Conservation (phyloP, 768 basidiomycete species). For the Pleurotus pulmonarius region DNA sequence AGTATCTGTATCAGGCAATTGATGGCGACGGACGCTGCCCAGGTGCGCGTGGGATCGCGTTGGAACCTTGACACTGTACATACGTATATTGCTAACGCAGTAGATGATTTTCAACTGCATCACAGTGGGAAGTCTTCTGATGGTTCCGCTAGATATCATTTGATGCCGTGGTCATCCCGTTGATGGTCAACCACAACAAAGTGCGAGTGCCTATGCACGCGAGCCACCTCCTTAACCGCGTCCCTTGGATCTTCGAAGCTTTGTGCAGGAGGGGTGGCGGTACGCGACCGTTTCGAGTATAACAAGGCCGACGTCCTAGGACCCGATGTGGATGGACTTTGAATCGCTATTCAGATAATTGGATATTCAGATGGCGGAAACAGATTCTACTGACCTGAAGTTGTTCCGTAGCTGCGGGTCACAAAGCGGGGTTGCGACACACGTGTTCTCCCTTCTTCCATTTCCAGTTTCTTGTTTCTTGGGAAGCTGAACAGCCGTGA, state of each 20-base stretch:
- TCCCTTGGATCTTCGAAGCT: not conserved
- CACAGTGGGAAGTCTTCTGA: not conserved
- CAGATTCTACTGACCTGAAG: no score
- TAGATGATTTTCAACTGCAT: no score
- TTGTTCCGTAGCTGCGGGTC: not conserved
- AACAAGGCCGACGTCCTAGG: not conserved
- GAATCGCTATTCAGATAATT: not conserved
- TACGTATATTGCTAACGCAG: no score
- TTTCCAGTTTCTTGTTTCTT: no score
- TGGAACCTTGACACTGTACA: no score
- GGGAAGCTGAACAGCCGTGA: no score
- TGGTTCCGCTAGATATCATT: not conserved
- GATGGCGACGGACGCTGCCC: no score
- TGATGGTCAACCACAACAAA: not conserved
- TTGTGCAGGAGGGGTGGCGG: not conserved
- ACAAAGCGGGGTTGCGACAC: not conserved
- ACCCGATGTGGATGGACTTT: not conserved
- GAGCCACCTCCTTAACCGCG: not conserved
- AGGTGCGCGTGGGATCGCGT: no score
- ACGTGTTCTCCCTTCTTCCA: not conserved
- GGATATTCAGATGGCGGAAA: not conserved
- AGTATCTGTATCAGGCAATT: no score
- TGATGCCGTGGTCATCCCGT: not conserved
- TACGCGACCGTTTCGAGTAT: not conserved
- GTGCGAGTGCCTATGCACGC: not conserved